Base-by-base conservation (phyloP, 805 yeast species). In the Hanseniaspora vineae region DNA sequence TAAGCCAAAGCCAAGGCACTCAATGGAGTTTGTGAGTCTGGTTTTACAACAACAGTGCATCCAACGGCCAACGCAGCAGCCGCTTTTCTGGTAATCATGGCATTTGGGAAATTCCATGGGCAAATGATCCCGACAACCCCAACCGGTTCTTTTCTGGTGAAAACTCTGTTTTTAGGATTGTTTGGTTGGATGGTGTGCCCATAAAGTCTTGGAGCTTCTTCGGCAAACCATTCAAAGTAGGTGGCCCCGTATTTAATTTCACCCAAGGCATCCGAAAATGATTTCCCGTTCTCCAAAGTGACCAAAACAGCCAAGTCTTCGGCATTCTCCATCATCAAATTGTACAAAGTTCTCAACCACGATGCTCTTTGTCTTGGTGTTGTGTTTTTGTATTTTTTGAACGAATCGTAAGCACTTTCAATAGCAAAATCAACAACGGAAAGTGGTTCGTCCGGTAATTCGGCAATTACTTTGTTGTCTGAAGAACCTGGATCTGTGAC, bases 201-300 rank as follows among this genome's bases (percentile, higher is more conserved):
- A 55, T 76, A 75, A 31, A 68, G 58, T 52, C 81, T 62, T 54
- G 76, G 73, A 13, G 81, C 79, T 55, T 76, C 81, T 58, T 76
- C 81, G 32, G 94, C 72, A 59, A 79, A 89, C 96, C 97, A 89
- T 59, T 86, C 88, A 61, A 85, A 83, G 64, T 83, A 88, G 6
- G 84, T 75, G 3, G 83, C 82, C 31, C 77, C 80, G 53, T 77
- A 77, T 54, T 69, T 74, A 50, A 76, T 59, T 55, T 78, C 82
- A 46, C 80, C 80, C 11, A 57, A 57, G 9, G 80, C 72, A 54
- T 77, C 82, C 39, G 72, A 58, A 42, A 74, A 59, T 13, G 78
- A 66, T 58, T 77, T 77, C 51, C 83, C 82, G 56, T 77, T 78
- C 60, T 78, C 83, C 76, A 75, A 75, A 29, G 80, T 67, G 42